Conservation (phyloP, 352 stramenopile species). For the Phytopythium kandeliae region DNA sequence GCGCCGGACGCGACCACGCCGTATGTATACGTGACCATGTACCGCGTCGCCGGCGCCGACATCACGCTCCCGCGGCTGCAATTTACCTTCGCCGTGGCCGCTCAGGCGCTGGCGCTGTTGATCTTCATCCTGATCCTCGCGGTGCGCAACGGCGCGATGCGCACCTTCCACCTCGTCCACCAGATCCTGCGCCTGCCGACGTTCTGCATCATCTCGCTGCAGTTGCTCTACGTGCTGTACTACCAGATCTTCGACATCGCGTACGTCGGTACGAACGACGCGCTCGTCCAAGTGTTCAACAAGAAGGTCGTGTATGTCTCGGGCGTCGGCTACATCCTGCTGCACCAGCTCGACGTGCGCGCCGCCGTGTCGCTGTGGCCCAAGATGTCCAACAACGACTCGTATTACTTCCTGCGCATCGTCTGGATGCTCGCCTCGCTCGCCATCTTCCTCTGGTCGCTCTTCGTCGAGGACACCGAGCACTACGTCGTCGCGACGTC, state of each 20-base stretch:
- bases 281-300: constrained; percentile 12
- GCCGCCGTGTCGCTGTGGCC: constrained; percentile 27
- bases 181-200: constrained; percentile 26
- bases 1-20: constrained; percentile 13
- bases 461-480: constrained; percentile 8
- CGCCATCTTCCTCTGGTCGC: constrained; percentile 20
- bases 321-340: constrained; percentile 25
- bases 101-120: constrained; percentile 21
- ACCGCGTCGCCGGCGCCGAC: constrained; percentile 17
- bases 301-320: constrained; percentile 32
- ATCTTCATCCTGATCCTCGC: constrained; percentile 24
- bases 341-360: constrained; percentile 33
- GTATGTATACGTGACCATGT: constrained; percentile 21
- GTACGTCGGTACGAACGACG: constrained; percentile 17
- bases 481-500: constrained; percentile 20
- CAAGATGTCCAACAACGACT: constrained; percentile 38
- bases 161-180: constrained; percentile 25
- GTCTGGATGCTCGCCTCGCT: constrained; percentile 27
- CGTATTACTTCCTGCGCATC: constrained; percentile 25
- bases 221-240: constrained; percentile 35
- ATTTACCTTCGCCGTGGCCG: constrained; percentile 32
- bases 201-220: constrained; percentile 29
- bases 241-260: constrained; percentile 34
- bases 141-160: constrained; percentile 14
- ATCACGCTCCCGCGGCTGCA: constrained; percentile 23